Evolutionary conservation across 179 eudicot genomes (phyloP), one percentile per base, ranked within the genome.

Genomic region (Corrigiola litoralis): DNA sequence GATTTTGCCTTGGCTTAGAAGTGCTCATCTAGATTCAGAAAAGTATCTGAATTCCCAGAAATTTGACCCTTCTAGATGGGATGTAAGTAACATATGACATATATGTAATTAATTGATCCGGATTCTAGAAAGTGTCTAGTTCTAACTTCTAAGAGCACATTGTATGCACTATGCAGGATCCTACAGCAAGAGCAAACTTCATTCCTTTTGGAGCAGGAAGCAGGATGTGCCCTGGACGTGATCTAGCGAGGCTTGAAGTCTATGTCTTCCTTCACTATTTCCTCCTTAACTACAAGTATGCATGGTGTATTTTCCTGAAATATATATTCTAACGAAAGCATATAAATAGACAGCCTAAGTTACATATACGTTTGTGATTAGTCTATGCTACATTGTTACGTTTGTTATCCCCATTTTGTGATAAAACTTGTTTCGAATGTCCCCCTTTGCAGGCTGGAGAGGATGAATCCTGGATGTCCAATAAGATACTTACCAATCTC

Each of bases 171-270:
- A 0, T 24, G 21, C 38, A 87, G 94, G 87, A 70, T 70, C 81
- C 84, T 32, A 70, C 70, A 33, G 66, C 84, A 36, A 81, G 70
- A 52, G 70, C 81, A 42, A 73, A 81, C 17, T 75, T 82, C 66
- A 70, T 69, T 10, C 87, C 81, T 0, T 87, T 87, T 45, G 90
- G 95, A 25, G 86, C 84, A n/a, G 95, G 95, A 42, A 31, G 73
- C 20, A 79, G 90, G 68, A 63, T 77, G 29, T 87, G 90, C 24
- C 83, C 86, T 18, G 94, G 90, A 34, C 82, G 81, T 61, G 85
- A 82, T 84, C 75, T 87, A 47, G 89, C 89, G 16, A 80, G 81
- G 20, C 65, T 87, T 53, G 87, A 87, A 75, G 55, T 87, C 54
- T 70, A 75, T 18, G 52, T 77, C 28, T 82, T 87, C 58, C 81